phyloP scores from a whole-genome alignment of 1,284 basidiomycete genomes.

The Boletus mariae region DNA sequence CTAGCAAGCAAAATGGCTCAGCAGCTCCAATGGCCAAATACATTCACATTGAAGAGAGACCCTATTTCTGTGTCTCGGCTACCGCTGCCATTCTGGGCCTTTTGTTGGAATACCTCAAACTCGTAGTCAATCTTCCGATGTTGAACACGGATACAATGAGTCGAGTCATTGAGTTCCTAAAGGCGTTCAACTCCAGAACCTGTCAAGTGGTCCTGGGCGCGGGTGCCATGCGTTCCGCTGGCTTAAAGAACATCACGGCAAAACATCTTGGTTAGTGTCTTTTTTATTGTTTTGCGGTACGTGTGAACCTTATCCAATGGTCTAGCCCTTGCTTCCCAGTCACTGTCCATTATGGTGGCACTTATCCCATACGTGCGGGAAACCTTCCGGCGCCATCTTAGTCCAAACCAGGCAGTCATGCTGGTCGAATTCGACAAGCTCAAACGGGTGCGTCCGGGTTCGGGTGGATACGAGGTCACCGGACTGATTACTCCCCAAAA shows the following conservation, averaged over 20 bases:
- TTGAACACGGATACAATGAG: conserved; percentile 94
- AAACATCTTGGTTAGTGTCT: conserved; percentile 79
- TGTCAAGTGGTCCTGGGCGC: conserved; percentile 98
- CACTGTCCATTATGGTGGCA: conserved; percentile 90
- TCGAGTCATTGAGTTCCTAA: conserved; percentile 92
- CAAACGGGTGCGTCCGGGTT: conserved; percentile 66
- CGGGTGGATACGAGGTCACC: conserved; percentile 1
- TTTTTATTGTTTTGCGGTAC: conserved; percentile 12
- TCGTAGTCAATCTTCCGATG: conserved; percentile 85
- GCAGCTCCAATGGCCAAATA: conserved; percentile 53
- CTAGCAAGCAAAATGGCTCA: conserved; percentile 30
- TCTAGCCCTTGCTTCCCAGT: conserved; percentile 91
- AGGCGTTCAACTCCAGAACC: conserved; percentile 96
- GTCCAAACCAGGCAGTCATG: conserved; percentile 92
- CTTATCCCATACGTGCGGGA: conserved; percentile 96
- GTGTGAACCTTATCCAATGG: conserved; percentile 10
- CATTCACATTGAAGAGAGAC: conserved; percentile 78
- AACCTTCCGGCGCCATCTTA: conserved; percentile 89
- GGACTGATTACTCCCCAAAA: conserved; percentile 33
- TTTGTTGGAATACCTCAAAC: conserved; percentile 81
- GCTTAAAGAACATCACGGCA: conserved; percentile 97
- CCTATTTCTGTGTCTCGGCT: conserved; percentile 84
- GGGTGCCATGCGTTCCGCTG: conserved; percentile 96
- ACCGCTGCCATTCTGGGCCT: conserved; percentile 77
- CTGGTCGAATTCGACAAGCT: conserved; percentile 98